A percentile compares a stretch with the other conserved stretches of the same genome.
These are phyloP conservation scores for Simmondsia chinensis DNA, from an alignment of 148 eudicot genomes.

Conservation along the genomic window DNA sequence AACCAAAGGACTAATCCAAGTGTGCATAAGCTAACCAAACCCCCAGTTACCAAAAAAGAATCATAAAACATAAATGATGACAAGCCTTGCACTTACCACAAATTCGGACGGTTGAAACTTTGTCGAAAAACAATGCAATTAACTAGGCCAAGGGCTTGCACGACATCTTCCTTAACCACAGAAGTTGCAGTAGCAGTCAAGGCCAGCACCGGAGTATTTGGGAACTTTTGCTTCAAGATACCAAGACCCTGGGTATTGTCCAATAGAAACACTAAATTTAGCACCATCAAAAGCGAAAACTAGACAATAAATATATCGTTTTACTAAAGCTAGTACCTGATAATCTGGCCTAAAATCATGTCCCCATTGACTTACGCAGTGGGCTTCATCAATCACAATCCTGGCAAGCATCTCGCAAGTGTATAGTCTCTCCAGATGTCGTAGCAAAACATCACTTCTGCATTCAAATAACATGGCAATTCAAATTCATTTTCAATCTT, in stretches of 20 bases:
- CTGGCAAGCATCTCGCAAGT: constrained; percentile 66
- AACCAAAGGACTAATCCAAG: no score
- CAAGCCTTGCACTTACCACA: constrained; percentile 37
- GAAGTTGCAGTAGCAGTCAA: constrained; percentile 97
- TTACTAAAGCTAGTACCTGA: constrained; percentile 45
- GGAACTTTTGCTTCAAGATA: constrained; percentile 84
- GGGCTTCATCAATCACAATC: constrained; percentile 97
- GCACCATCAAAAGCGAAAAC: background rate
- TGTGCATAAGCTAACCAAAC: no score
- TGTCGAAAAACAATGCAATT: constrained; percentile 90
- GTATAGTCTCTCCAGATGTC: constrained; percentile 73
- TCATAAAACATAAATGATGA: background rate
- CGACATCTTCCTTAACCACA: constrained; percentile 98
- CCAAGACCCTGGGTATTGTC: constrained; percentile 68
- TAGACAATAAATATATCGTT: background rate
- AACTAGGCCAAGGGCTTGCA: constrained; percentile 95
- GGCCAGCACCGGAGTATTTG: constrained; percentile 81
- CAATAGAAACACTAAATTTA: constrained; percentile 10
- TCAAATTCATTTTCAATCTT: no score
- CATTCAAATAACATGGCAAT: constrained; percentile 18
- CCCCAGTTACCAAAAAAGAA: no score
- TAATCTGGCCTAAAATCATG: constrained; percentile 99
- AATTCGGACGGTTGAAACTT: constrained; percentile 95
- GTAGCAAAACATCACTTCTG: constrained; percentile 85
- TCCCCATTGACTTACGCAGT: constrained; percentile 99